Conservation (phyloP, 352 stramenopile species). For the Plasmopara halstedii region DNA sequence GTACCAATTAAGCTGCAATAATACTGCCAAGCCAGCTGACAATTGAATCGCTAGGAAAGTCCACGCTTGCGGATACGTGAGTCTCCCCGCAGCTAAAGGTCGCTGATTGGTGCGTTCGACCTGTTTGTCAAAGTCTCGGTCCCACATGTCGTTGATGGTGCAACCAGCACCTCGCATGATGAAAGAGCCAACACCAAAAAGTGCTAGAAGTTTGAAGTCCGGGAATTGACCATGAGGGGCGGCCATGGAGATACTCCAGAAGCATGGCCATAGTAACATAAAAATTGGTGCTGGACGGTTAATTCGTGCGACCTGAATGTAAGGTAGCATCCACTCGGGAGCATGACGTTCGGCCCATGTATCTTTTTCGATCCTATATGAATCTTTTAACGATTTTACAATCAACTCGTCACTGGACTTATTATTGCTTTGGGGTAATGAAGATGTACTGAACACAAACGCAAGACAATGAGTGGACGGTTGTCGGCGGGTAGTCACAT, state of each 20-base stretch:
- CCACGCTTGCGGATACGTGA: slow-evolving; percentile 89
- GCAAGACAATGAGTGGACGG: background rate
- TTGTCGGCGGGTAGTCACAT: background rate
- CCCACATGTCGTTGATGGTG: slow-evolving; percentile 99
- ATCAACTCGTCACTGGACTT: background rate
- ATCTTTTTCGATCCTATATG: slow-evolving; percentile 73
- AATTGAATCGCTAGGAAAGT: slow-evolving; percentile 93
- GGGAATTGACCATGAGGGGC: slow-evolving; percentile 70
- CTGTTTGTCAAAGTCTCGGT: slow-evolving; percentile 94
- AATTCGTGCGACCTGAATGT: slow-evolving; percentile 81
- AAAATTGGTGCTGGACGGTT: slow-evolving; percentile 87
- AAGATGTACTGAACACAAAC: background rate
- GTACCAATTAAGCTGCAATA: slow-evolving; percentile 93
- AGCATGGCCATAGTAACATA: slow-evolving; percentile 96
- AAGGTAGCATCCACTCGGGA: slow-evolving; percentile 73
- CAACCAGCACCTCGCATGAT: slow-evolving; percentile 97
- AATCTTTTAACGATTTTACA: slow-evolving; percentile 9
- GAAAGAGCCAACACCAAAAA: slow-evolving; percentile 88
- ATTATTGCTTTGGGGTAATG: slow-evolving; percentile 1
- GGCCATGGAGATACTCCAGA: slow-evolving; percentile 95
- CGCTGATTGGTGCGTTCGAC: slow-evolving; percentile 93
- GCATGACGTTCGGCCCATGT: slow-evolving; percentile 79
- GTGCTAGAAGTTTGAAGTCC: slow-evolving; percentile 69
- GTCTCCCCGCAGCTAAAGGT: slow-evolving; percentile 87
- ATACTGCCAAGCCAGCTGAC: slow-evolving; percentile 85